Percentiles rank a stretch among this genome's conserved stretches.
Conservation (phyloP, 768 basidiomycete genomes). For the Solioccasus polychromus region DNA sequence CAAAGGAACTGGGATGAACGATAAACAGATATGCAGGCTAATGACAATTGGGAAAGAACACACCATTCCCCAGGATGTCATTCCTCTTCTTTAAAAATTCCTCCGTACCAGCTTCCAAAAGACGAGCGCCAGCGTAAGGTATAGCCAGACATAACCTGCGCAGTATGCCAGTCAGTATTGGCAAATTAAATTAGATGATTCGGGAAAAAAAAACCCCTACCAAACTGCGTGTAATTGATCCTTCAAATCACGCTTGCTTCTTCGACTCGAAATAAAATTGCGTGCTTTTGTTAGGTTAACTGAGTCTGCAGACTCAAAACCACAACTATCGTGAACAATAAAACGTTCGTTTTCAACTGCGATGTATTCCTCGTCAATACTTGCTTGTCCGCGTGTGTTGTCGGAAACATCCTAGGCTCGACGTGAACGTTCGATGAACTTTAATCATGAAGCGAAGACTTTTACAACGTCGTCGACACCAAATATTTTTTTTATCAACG, state of each 20-base stretch:
- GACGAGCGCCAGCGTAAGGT: not conserved
- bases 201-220: not conserved
- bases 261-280: slow-evolving; percentile 1
- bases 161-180: not conserved
- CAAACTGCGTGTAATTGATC: slow-evolving; percentile 7
- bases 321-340: slow-evolving; percentile 5
- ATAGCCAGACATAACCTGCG: slow-evolving; percentile 2
- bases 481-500: slow-evolving; percentile 5
- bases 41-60: not conserved
- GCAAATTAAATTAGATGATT: too few relatives aligned
- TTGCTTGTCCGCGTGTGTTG: slow-evolving; percentile 1
- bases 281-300: not conserved
- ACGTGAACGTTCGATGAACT: not conserved
- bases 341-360: not conserved
- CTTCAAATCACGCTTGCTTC: not conserved
- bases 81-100: slow-evolving; percentile 2
- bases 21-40: not conserved
- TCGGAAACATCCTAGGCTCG: slow-evolving; percentile 1
- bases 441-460: not conserved
- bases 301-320: slow-evolving; percentile 4
- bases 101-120: slow-evolving; percentile 3
- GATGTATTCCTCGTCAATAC: not conserved
- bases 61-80: slow-evolving; percentile 7
- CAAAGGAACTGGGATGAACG: slow-evolving; percentile 1
- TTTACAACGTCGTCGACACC: slow-evolving; percentile 3